A percentile compares a stretch with the other conserved stretches of the same genome.
phyloP scores from a whole-genome alignment of 208 protist species.

The Herpetomonas samuelpessoai region DNA sequence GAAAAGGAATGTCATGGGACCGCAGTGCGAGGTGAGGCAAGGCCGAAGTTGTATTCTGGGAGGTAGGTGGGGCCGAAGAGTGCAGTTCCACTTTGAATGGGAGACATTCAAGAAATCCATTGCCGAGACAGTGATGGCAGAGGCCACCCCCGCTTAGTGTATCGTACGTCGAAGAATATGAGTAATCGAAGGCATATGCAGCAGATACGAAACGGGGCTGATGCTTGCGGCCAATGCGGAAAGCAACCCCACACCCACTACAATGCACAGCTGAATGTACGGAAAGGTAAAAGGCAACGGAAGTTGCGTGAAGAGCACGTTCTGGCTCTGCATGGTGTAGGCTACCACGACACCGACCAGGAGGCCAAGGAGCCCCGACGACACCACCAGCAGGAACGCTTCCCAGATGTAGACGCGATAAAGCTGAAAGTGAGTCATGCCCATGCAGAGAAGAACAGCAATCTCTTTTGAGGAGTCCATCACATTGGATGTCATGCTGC shows the following conservation, averaged over 20 bases:
- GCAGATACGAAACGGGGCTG: conserved; percentile 45
- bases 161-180: conserved; percentile 61
- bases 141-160: no score
- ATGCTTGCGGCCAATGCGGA: conserved; percentile 55
- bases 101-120: no score
- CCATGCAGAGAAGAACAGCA: conserved; percentile 91
- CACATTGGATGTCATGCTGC: conserved; percentile 93
- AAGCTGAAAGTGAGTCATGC: conserved; percentile 68
- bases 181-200: conserved; percentile 54
- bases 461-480: conserved; percentile 95
- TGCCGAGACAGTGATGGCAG: no score
- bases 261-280: conserved; percentile 58
- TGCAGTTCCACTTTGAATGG: no score
- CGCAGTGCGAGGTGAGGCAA: no score
- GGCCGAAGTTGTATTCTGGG: no score
- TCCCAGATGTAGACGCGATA: conserved; percentile 95
- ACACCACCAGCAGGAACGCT: conserved; percentile 92
- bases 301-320: conserved; percentile 88
- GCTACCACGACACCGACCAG: conserved; percentile 84
- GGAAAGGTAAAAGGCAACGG: conserved; percentile 92
- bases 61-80: no score
- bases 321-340: conserved; percentile 92
- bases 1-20: no score
- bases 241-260: conserved; percentile 39
- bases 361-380: conserved; percentile 88